phyloP scores from a whole-genome alignment of 2,329 filamentous ascomycete genomes.

The Rhynchosporium secalis region DNA sequence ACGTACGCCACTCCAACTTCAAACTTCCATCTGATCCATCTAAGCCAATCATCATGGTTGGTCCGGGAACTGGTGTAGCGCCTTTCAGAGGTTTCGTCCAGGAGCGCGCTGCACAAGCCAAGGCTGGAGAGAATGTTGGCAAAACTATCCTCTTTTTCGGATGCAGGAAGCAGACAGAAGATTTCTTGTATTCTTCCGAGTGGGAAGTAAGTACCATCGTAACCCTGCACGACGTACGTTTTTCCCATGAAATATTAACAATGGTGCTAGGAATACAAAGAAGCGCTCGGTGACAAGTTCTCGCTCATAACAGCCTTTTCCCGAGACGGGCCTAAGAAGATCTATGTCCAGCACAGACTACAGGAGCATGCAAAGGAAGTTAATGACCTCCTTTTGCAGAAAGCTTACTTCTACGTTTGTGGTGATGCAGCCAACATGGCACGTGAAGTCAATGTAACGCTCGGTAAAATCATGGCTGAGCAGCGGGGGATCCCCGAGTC shows the following conservation, averaged over 20 bases:
- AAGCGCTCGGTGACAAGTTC: constrained; percentile 83
- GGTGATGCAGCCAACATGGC: constrained; percentile 98
- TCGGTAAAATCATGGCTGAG: constrained; percentile 83
- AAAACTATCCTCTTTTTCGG: constrained; percentile 92
- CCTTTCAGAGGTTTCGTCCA: constrained; percentile 96
- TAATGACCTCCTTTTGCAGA: constrained; percentile 80
- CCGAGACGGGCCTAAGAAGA: constrained; percentile 81
- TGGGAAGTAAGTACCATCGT: constrained; percentile 73
- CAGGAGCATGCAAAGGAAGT: constrained; percentile 81
- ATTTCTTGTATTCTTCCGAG: constrained; percentile 89
- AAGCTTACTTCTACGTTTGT: constrained; percentile 97
- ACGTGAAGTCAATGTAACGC: constrained; percentile 83
- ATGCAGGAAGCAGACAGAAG: constrained; percentile 82
- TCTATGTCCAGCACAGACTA: constrained; percentile 94
- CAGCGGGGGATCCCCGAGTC: constrained; percentile 78
- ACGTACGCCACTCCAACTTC: constrained; percentile 98
- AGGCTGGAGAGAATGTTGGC: constrained; percentile 79
- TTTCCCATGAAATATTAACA: neutral
- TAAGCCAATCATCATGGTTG: constrained; percentile 94
- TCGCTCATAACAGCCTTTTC: constrained; percentile 93
- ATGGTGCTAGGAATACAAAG: constrained; percentile 70
- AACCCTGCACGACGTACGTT: neutral
- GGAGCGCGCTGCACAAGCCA: constrained; percentile 82
- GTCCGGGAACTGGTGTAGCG: constrained; percentile 93
- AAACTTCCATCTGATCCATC: constrained; percentile 94